Evolutionary conservation across 768 basidiomycete species (phyloP).

Genomic region (Mycena indigotica): DNA sequence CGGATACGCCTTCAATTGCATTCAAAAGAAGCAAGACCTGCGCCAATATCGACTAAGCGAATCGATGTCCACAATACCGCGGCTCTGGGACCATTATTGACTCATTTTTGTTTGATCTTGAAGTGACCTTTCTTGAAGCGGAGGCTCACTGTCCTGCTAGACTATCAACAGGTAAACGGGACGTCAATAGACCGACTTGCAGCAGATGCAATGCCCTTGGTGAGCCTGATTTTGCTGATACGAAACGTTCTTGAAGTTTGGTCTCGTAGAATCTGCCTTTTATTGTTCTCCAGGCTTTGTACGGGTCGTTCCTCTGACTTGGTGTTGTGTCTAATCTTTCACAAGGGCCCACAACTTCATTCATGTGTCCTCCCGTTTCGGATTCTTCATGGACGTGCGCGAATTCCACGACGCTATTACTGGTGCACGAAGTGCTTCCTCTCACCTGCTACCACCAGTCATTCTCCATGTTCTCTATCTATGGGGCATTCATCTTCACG

Average conservation of each 20-base stretch:
- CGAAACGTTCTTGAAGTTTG: too few species aligned
- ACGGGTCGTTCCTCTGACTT: background rate
- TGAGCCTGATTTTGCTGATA: background rate
- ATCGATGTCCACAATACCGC: conserved; percentile 5
- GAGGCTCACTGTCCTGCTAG: background rate
- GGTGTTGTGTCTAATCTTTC: background rate
- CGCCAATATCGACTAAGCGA: background rate
- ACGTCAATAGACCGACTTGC: background rate
- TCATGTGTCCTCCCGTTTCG: conserved; percentile 40
- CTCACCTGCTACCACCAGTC: conserved; percentile 23
- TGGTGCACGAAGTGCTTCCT: background rate
- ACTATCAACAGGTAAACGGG: conserved; percentile 14
- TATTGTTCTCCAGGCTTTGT: conserved; percentile 20
- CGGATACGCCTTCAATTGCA: conserved; percentile 14
- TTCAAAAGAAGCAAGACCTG: background rate
- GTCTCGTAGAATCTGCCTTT: conserved; percentile 16
- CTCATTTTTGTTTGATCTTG: conserved; percentile 8
- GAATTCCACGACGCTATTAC: conserved; percentile 37
- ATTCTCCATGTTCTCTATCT: conserved; percentile 33
- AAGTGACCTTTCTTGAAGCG: background rate
- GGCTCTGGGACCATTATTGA: conserved; percentile 13
- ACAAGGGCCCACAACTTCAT: conserved; percentile 32
- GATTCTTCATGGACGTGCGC: conserved; percentile 46
- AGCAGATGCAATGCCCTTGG: conserved; percentile 8
- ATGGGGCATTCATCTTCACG: conserved; percentile 16